Conservation (phyloP, 2,329 filamentous ascomycete genomes). For the Exophiala spinifera region DNA sequence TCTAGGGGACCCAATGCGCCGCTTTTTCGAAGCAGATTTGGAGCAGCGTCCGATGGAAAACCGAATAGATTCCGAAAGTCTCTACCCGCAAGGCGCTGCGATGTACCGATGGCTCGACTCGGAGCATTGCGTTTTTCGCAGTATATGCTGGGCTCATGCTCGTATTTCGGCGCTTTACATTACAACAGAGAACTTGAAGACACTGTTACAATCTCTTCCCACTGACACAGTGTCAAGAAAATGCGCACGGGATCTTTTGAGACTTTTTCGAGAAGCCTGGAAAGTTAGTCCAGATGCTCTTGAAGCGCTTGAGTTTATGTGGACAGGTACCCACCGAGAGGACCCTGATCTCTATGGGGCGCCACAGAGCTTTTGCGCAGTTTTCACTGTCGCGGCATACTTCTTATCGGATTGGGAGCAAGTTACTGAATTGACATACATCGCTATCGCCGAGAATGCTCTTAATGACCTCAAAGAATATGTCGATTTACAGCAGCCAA, state of each 20-base stretch:
- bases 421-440: neutral
- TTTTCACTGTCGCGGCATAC: constrained; percentile 5
- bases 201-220: neutral
- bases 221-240: neutral
- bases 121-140: constrained; percentile 2
- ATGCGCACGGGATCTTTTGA: neutral
- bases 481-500: neutral
- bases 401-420: constrained; percentile 1
- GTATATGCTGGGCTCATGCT: neutral
- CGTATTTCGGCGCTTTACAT: constrained; percentile 2
- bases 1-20: neutral
- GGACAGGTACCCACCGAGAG: constrained; percentile 10
- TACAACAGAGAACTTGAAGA: constrained; percentile 1
- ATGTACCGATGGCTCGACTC: constrained; percentile 2
- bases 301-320: constrained; percentile 9
- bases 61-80: neutral
- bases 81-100: neutral
- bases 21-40: neutral
- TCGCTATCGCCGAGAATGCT: neutral
- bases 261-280: constrained; percentile 3
- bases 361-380: constrained; percentile 1
- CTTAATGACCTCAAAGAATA: neutral
- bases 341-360: constrained; percentile 4
- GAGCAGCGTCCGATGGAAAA: constrained; percentile 1
- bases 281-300: constrained; percentile 1